Evolutionary conservation across 2,329 filamentous ascomycete genomes (phyloP).

Genomic region (Zymoseptoria passerinii): DNA sequence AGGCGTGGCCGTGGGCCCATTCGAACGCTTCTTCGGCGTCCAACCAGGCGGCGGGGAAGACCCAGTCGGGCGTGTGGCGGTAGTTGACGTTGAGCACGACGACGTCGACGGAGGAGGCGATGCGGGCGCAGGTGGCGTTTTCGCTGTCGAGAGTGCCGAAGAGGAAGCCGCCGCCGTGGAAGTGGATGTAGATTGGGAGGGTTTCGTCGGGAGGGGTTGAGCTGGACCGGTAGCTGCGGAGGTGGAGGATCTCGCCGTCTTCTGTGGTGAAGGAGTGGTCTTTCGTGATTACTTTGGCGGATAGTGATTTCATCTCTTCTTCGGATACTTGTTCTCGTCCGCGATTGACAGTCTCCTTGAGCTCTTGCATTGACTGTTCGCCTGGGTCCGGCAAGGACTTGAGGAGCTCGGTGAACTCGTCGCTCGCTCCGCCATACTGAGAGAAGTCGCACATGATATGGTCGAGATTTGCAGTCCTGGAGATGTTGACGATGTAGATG

Average conservation of each 20-base stretch:
- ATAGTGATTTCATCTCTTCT: slow-evolving; percentile 8
- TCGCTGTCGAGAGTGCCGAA: slow-evolving; percentile 48
- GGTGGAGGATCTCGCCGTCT: slow-evolving; percentile 39
- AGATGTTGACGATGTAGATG: neutral
- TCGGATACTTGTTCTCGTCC: slow-evolving; percentile 9
- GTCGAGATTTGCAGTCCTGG: neutral
- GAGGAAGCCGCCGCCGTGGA: slow-evolving; percentile 51
- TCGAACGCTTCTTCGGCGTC: slow-evolving; percentile 48
- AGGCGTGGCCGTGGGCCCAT: slow-evolving; percentile 44
- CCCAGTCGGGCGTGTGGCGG: slow-evolving; percentile 48
- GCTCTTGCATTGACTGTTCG: slow-evolving; percentile 7
- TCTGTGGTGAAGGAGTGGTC: slow-evolving; percentile 33
- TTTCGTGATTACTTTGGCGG: slow-evolving; percentile 3
- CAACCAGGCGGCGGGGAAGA: slow-evolving; percentile 46
- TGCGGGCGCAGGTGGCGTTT: slow-evolving; percentile 44
- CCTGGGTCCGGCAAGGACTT: slow-evolving; percentile 5
- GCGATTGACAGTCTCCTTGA: slow-evolving; percentile 10
- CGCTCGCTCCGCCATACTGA: slow-evolving; percentile 12
- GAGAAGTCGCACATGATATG: slow-evolving; percentile 15
- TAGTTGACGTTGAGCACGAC: slow-evolving; percentile 51
- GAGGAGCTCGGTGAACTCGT: slow-evolving; percentile 9
- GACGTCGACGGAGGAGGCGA: slow-evolving; percentile 37
- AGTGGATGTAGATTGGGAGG: slow-evolving; percentile 40
- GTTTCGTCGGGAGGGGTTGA: slow-evolving; percentile 25
- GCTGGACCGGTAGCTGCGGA: slow-evolving; percentile 40